A percentile compares a stretch with the other conserved stretches of the same genome.
Conservation (phyloP, 1,284 basidiomycete genomes). For the Veloporphyrellus conicus region DNA sequence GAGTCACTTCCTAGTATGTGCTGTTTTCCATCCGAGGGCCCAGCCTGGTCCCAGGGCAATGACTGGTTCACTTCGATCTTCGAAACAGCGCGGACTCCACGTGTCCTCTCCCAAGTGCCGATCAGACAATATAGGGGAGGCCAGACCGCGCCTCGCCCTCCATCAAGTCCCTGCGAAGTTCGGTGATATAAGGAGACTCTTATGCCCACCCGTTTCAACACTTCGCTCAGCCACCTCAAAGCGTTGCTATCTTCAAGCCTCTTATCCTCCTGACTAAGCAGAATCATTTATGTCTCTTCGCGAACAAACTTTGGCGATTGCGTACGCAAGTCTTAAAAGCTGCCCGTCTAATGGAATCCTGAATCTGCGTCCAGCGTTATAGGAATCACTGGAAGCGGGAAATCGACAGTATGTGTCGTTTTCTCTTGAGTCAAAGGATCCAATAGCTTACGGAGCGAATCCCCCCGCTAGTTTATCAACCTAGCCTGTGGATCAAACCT, state of each 20-base stretch:
- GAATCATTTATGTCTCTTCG: not conserved
- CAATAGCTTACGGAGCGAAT: not conserved
- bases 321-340: conserved; percentile 15
- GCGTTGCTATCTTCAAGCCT: not conserved
- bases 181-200: conserved; percentile 20
- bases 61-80: conserved; percentile 18
- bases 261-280: conserved; percentile 2
- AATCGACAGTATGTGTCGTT: conserved; percentile 36
- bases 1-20: not conserved
- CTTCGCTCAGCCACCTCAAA: conserved; percentile 1
- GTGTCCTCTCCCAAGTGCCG: conserved; percentile 14
- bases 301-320: conserved; percentile 8
- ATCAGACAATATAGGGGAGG: conserved; percentile 1
- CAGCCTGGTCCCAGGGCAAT: conserved; percentile 17
- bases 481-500: conserved; percentile 30
- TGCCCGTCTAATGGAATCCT: not conserved
- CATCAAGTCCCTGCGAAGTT: conserved; percentile 1
- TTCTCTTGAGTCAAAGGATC: not conserved
- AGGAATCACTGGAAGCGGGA: conserved; percentile 44
- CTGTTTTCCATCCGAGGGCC: conserved; percentile 4
- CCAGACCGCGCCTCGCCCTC: conserved; percentile 7
- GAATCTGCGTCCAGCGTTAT: conserved; percentile 31
- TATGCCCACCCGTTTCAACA: not conserved
- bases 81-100: conserved; percentile 16
- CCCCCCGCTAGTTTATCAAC: conserved; percentile 30